Base-by-base conservation (phyloP, 768 basidiomycete species). In the Boletus reticulatus region DNA sequence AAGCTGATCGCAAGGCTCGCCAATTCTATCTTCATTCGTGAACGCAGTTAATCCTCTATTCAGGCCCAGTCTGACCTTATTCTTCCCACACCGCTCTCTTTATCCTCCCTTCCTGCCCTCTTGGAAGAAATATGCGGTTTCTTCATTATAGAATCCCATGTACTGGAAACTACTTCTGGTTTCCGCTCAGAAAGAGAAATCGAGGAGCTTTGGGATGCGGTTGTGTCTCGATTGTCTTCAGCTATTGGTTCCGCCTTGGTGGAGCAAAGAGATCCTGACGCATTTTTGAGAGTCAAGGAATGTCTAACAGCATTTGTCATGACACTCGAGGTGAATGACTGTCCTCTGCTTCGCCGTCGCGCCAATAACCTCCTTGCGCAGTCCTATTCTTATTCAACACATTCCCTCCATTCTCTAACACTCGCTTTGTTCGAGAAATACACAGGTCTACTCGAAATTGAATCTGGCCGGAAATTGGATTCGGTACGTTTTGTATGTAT, bases 61-160 rank as follows among this genome's bases (percentile, higher is more conserved):
- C 61, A 97, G 96, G 93, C 94, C 0, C 97, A 99, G 89, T 96
- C 97, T 3, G 90, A 91, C 60, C 83, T 99, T 10, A 97, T 98
- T 68, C 82, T 99, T 29, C 94, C 91, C 1, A 76, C 77, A 27
- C 87, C 87, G 0, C 76, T 92, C 20, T 82, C 84, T 31, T 64
- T 93, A 34, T 67, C 78, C 3, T 80, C 87, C 4, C 81, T 98
- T 6, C 78, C 87, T 1, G 68, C 81, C n/a, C 76, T 98, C 20
- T 88, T 92, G 24, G 89, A 96, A 68, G 93, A 98, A 72, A 91
- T 98, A 59, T 89, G 94, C 37, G 97, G 97, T 0, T 99, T 97
- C 73, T 99, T 98, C 75, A 94, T 99, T 55, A 87, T 98, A 60
- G 97, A 99, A 73, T 87, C 84, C 1, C 88, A 96, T 66, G 94